Evolutionary conservation across 345 rosid species (phyloP).

Genomic region (Microthlaspi erraticum): DNA sequence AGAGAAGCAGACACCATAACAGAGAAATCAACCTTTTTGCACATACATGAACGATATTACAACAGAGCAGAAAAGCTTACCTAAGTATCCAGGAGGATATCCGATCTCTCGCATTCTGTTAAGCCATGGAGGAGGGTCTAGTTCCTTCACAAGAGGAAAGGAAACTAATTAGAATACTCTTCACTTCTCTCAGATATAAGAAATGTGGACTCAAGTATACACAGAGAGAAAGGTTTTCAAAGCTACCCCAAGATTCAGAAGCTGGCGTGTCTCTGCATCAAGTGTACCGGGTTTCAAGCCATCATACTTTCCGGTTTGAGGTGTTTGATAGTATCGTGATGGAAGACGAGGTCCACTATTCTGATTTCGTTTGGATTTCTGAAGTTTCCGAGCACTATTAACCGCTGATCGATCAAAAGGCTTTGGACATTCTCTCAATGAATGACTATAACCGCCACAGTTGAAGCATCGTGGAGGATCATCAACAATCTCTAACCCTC

Average conservation of each 20-base stretch:
- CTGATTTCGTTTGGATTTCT: slow-evolving; percentile 70
- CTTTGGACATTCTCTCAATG: slow-evolving; percentile 84
- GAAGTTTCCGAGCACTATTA: slow-evolving; percentile 80
- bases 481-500: slow-evolving; percentile 72
- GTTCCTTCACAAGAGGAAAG: slow-evolving; percentile 59
- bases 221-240: background rate
- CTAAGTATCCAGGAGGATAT: slow-evolving; percentile 98
- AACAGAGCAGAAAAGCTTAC: slow-evolving; percentile 47
- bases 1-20: slow-evolving; percentile 15
- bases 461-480: slow-evolving; percentile 94
- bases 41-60: slow-evolving; percentile 2
- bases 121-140: slow-evolving; percentile 99
- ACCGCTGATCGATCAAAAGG: slow-evolving; percentile 88
- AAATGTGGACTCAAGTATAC: slow-evolving; percentile 5
- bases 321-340: slow-evolving; percentile 73
- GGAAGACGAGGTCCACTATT: slow-evolving; percentile 61
- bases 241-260: slow-evolving; percentile 88
- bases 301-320: slow-evolving; percentile 79
- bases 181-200: background rate
- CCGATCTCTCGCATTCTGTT: slow-evolving; percentile 96
- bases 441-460: slow-evolving; percentile 89
- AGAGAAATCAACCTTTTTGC: slow-evolving; percentile 5
- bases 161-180: background rate
- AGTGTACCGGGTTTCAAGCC: slow-evolving; percentile 88
- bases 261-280: slow-evolving; percentile 75